Evolutionary conservation across 2,329 filamentous ascomycete genomes (phyloP), one percentile per base, ranked within the genome.

Genomic region (Penicillium sp.): DNA sequence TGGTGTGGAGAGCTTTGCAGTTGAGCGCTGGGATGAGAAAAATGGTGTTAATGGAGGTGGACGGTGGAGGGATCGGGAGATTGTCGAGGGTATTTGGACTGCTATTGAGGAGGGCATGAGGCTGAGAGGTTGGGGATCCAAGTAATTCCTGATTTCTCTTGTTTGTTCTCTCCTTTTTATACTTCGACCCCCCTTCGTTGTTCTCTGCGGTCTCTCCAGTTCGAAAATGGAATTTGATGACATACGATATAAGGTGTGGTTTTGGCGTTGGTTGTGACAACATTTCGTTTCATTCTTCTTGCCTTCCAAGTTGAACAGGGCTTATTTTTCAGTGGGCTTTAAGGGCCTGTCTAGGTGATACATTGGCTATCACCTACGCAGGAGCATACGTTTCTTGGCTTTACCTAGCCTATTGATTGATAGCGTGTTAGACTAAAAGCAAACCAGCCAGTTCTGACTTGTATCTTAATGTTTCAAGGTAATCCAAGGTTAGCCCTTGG

Each of bases 81-180:
- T 95, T 15, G 89, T 96, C 8, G 93, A 97, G 77, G 79, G 83
- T 51, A 89, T 98, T 54, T 98, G 93, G 93, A 87, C 87, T 65
- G 78, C 82, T 4, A 87, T 98, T 56, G 93, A 97, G 77, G 80
- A 79, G 57, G 87, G 87, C 55, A 97, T 98, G 93, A 81, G 85
- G 63, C 78, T 79, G 53, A 89, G 85, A 67, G 92, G 90, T 2
- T 96, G 90, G 89, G 66, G 67, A 45, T 53, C 60, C n/a, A 67
- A 67, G 45, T 67, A 54, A 35, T n/a, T 27, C n/a, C 38, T 27
- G 20, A 7, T 25, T 3, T 8, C 27, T n/a, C 20, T 1, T 6
- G 15, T 25, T 3, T 12, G n/a, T 27, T 40, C 20, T 9, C 20
- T 9, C 6, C 20, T n/a, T 15, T 27, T 27, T 25, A 13, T 40